Evolutionary conservation across 169 alveolate genomes (phyloP).

Genomic region (Babesia caballi): DNA sequence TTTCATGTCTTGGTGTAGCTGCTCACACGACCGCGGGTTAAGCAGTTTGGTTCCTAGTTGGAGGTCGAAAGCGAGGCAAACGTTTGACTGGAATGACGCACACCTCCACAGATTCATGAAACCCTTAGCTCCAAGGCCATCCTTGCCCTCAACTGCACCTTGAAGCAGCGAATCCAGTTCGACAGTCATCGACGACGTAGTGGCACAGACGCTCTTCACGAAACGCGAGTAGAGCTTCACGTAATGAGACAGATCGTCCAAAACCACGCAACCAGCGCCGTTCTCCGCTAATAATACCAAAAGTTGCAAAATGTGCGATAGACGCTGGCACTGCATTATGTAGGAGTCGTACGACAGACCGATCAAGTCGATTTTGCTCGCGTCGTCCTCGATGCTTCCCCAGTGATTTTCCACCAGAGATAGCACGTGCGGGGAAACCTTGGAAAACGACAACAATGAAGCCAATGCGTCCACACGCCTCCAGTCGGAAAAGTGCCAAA

Average conservation of each 20-base stretch:
- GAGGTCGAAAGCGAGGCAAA: slow-evolving; percentile 3
- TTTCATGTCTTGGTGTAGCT: background rate
- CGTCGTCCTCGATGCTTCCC: slow-evolving; percentile 14
- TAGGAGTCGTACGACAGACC: slow-evolving; percentile 2
- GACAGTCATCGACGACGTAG: background rate
- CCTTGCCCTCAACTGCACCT: background rate
- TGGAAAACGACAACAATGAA: slow-evolving; percentile 16
- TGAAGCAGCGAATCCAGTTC: slow-evolving; percentile 2
- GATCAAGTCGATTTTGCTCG: slow-evolving; percentile 9
- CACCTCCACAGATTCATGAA: slow-evolving; percentile 5
- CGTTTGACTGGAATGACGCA: slow-evolving; percentile 30
- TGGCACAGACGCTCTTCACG: slow-evolving; percentile 21
- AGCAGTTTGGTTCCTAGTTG: slow-evolving; percentile 24
- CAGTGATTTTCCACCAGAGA: slow-evolving; percentile 7
- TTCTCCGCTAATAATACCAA: slow-evolving; percentile 3
- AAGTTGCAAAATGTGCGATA: slow-evolving; percentile 25
- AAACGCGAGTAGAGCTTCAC: slow-evolving; percentile 17
- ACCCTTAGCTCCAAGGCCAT: background rate
- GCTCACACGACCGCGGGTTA: slow-evolving; percentile 21
- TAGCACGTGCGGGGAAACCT: background rate
- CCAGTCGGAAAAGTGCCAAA: slow-evolving; percentile 33
- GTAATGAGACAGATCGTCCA: slow-evolving; percentile 7
- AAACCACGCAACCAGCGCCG: background rate
- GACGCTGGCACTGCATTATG: slow-evolving; percentile 31
- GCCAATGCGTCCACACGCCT: slow-evolving; percentile 42